These are phyloP conservation scores for Colletotrichum godetiae DNA, from an alignment of 2,329 filamentous ascomycete genomes.

Conservation along the genomic window DNA sequence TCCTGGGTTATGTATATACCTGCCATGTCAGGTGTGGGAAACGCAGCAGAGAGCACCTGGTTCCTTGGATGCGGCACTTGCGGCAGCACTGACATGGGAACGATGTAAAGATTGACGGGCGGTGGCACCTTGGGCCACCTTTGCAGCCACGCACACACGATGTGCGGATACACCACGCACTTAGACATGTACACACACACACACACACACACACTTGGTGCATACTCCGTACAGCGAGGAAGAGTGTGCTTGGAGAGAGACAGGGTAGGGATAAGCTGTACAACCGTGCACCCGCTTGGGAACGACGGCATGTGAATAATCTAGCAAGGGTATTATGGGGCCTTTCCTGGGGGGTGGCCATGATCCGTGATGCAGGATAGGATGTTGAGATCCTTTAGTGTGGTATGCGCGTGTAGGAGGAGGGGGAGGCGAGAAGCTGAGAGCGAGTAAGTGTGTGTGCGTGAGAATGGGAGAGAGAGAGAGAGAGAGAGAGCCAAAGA, in stretches of 20 bases:
- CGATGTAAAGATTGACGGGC: constrained; percentile 25
- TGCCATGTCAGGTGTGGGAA: constrained; percentile 4
- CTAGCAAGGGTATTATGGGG: constrained; percentile 27
- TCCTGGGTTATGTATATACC: constrained; percentile 25
- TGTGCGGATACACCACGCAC: constrained; percentile 2
- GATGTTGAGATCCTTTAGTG: background rate
- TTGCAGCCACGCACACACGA: constrained; percentile 12
- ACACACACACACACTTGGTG: constrained; percentile 3
- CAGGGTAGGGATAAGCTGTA: constrained; percentile 30
- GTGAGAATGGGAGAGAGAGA: background rate
- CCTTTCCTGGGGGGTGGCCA: constrained; percentile 3
- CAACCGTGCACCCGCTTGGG: constrained; percentile 34
- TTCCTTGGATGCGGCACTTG: constrained; percentile 31
- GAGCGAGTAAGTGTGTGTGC: background rate
- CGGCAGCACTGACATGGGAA: constrained; percentile 33
- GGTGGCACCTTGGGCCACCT: constrained; percentile 27
- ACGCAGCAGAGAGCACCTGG: background rate
- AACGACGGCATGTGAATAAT: constrained; percentile 34
- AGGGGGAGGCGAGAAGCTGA: background rate
- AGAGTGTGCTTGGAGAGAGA: constrained; percentile 2
- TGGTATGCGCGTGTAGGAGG: background rate
- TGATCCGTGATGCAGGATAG: constrained; percentile 15
- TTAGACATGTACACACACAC: constrained; percentile 1
- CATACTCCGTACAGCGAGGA: constrained; percentile 15
- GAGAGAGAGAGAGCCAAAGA: background rate